Evolutionary conservation across 2,329 filamentous ascomycete species (phyloP).

Genomic region (Fusarium euwallaceae): DNA sequence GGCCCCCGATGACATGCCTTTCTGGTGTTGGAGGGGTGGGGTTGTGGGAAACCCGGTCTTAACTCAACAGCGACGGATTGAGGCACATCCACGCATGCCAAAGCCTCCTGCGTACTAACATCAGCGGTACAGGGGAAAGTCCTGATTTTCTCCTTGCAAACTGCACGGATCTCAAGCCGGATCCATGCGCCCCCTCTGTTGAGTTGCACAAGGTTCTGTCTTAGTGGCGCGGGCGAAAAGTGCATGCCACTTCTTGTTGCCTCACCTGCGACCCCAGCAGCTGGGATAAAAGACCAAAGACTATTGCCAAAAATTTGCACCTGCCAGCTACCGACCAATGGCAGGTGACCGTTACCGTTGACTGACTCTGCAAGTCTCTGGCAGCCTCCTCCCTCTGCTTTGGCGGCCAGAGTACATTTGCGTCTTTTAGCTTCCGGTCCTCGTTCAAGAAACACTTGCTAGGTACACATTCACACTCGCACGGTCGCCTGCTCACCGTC

Average conservation of each 20-base stretch:
- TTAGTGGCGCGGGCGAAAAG: slow-evolving; percentile 24
- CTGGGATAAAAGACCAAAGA: slow-evolving; percentile 33
- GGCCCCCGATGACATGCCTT: slow-evolving; percentile 30
- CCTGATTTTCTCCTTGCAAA: slow-evolving; percentile 18
- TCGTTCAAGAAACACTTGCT: slow-evolving; percentile 24
- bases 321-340: slow-evolving; percentile 32
- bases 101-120: slow-evolving; percentile 37
- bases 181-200: slow-evolving; percentile 23
- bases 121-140: slow-evolving; percentile 24
- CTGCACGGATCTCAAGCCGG: slow-evolving; percentile 11
- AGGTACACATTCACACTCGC: slow-evolving; percentile 27
- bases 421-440: slow-evolving; percentile 22
- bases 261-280: slow-evolving; percentile 21
- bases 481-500: slow-evolving; percentile 25
- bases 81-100: slow-evolving; percentile 34
- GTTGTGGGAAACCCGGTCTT: slow-evolving; percentile 24
- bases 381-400: slow-evolving; percentile 9
- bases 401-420: slow-evolving; percentile 16
- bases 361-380: slow-evolving; percentile 23
- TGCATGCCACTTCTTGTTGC: slow-evolving; percentile 30
- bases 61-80: slow-evolving; percentile 23
- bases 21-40: slow-evolving; percentile 39
- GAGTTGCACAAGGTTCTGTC: slow-evolving; percentile 37
- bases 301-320: slow-evolving; percentile 41
- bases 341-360: slow-evolving; percentile 9